Evolutionary conservation across 257 asterid genomes (phyloP).

Genomic region (Fraxinus cuspidata): DNA sequence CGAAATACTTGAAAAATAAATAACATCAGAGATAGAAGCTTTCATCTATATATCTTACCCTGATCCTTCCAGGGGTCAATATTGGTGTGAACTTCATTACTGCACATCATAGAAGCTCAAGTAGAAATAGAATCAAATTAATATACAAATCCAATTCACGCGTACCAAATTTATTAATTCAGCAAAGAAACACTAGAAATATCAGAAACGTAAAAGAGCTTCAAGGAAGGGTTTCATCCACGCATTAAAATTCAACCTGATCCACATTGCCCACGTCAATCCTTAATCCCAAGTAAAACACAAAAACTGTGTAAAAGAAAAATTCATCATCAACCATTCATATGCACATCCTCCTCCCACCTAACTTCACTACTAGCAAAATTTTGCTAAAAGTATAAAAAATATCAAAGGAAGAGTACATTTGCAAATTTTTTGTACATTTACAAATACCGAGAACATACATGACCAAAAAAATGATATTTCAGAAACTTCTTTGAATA

Average conservation of each 20-base stretch:
- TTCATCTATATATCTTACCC: constrained; percentile 38
- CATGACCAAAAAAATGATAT: background rate
- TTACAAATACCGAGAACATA: background rate
- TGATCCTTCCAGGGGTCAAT: constrained; percentile 31
- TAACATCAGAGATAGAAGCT: background rate
- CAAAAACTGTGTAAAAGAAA: background rate
- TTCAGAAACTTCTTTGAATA: background rate
- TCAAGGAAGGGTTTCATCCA: background rate
- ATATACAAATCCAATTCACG: background rate
- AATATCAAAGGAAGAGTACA: too few species aligned
- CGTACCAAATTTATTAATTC: background rate
- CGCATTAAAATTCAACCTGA: background rate
- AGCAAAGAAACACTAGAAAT: background rate
- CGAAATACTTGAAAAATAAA: constrained; percentile 14
- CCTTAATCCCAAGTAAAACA: background rate
- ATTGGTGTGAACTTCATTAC: constrained; percentile 35
- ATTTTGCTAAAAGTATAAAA: too few species aligned
- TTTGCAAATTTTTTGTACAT: too few species aligned
- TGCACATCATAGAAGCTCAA: constrained; percentile 41
- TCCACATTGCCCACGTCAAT: background rate
- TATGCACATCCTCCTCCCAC: background rate
- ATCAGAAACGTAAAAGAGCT: background rate
- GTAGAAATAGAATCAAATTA: constrained; percentile 30
- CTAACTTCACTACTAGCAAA: background rate
- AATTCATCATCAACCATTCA: background rate